phyloP scores from a whole-genome alignment of 2,329 filamentous ascomycete genomes.

The Lasiodiplodia hormozganensis region DNA sequence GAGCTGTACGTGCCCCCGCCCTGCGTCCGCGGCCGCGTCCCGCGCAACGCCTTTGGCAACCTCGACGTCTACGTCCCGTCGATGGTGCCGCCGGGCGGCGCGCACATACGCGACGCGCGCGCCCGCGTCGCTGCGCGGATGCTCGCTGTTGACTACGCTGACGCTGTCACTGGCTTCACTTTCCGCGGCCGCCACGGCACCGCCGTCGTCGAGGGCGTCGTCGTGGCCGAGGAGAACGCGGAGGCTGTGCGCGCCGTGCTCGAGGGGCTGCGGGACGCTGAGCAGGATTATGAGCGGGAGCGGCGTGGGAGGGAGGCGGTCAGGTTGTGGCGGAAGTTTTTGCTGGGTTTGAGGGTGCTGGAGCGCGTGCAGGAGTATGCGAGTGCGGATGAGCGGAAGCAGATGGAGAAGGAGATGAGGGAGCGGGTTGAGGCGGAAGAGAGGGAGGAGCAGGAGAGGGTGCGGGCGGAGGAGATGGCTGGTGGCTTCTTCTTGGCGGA shows the following conservation, averaged over 20 bases:
- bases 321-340: conserved; percentile 65
- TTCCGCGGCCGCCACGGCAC: conserved; percentile 88
- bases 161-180: conserved; percentile 87
- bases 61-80: conserved; percentile 68
- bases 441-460: conserved; percentile 30
- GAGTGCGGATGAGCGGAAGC: conserved; percentile 40
- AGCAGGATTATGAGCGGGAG: conserved; percentile 68
- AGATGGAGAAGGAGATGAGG: conserved; percentile 30
- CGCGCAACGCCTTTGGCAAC: conserved; percentile 68
- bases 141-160: conserved; percentile 83
- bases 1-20: conserved; percentile 77
- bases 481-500: conserved; percentile 57
- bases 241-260: conserved; percentile 77
- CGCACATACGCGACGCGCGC: conserved; percentile 63
- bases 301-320: conserved; percentile 58
- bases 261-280: conserved; percentile 69
- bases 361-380: conserved; percentile 71
- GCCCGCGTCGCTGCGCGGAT: conserved; percentile 76
- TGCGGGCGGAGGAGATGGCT: conserved; percentile 29
- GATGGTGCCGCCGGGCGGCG: conserved; percentile 68
- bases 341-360: conserved; percentile 70
- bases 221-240: conserved; percentile 74
- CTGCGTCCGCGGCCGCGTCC: conserved; percentile 74
- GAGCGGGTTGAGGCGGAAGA: conserved; percentile 31
- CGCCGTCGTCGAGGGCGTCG: conserved; percentile 77